A percentile compares a stretch with the other conserved stretches of the same genome.
Evolutionary conservation across 2,329 filamentous ascomycete species (phyloP).

Genomic region (Penicillium nordicum): DNA sequence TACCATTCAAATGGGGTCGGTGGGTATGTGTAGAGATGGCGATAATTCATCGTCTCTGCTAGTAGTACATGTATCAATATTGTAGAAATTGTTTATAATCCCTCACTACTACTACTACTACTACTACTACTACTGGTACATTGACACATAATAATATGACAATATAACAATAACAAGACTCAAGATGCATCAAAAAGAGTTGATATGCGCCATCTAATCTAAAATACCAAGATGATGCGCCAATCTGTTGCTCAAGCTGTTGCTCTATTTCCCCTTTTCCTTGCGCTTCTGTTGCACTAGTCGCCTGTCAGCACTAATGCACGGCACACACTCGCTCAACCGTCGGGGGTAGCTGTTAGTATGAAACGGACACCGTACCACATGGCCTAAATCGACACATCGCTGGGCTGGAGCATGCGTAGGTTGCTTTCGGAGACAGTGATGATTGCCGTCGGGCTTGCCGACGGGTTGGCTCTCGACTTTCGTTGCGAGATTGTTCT

Average conservation of each 20-base stretch:
- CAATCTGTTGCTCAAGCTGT: too few relatives aligned
- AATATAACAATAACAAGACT: background rate
- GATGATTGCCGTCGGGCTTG: too few relatives aligned
- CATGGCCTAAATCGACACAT: background rate
- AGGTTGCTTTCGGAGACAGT: too few relatives aligned
- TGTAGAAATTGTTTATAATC: background rate
- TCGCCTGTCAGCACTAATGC: background rate
- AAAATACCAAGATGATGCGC: background rate
- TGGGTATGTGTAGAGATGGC: background rate
- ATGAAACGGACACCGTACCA: background rate
- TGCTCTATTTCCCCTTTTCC: background rate
- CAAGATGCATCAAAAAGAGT: background rate
- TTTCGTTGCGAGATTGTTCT: background rate
- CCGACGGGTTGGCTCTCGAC: background rate
- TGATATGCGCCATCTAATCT: background rate
- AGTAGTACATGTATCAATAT: background rate
- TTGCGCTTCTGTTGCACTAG: background rate
- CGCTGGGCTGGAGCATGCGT: background rate
- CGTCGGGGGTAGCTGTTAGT: background rate
- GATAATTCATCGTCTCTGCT: background rate
- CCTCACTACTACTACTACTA: background rate
- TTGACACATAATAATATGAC: background rate
- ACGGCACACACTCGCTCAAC: background rate
- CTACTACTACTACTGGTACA: too few relatives aligned
- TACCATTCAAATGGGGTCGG: background rate